A percentile compares a stretch with the other conserved stretches of the same genome.
phyloP scores from a whole-genome alignment of 2,329 filamentous ascomycete species.

The Ascochyta viciae-villosae region DNA sequence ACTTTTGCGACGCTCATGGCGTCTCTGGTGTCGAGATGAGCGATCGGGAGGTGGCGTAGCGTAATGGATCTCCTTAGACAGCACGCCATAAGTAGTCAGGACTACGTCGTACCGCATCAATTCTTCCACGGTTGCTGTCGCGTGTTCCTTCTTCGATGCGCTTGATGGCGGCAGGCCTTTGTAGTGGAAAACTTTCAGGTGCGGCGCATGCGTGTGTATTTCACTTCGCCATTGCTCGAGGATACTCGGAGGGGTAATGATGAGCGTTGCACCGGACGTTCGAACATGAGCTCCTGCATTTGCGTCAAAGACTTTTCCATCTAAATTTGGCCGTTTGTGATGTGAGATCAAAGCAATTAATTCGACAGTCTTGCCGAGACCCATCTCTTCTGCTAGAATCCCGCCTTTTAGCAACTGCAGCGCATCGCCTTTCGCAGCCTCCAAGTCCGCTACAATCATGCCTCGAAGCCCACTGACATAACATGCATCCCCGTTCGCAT shows the following conservation, averaged over 20 bases:
- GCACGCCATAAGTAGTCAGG: constrained; percentile 69
- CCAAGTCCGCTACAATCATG: constrained; percentile 60
- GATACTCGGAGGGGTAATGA: constrained; percentile 68
- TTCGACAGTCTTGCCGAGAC: constrained; percentile 81
- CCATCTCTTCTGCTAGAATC: constrained; percentile 83
- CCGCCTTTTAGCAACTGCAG: constrained; percentile 61
- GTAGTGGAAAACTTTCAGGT: constrained; percentile 64
- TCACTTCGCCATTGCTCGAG: constrained; percentile 70
- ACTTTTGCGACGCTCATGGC: constrained; percentile 71
- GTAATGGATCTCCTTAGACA: constrained; percentile 83
- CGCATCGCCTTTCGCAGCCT: constrained; percentile 51
- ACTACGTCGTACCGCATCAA: constrained; percentile 64
- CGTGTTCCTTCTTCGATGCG: constrained; percentile 40
- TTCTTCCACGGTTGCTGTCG: constrained; percentile 54
- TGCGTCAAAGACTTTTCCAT: constrained; percentile 43
- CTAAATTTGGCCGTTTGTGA: constrained; percentile 56
- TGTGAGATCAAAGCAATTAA: constrained; percentile 73
- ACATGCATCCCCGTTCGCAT: constrained; percentile 56
- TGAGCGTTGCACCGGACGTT: constrained; percentile 64
- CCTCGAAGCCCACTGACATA: constrained; percentile 71
- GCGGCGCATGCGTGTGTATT: constrained; percentile 63
- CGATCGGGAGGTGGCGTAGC: constrained; percentile 74
- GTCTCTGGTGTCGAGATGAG: constrained; percentile 68
- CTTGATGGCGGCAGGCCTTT: constrained; percentile 54
- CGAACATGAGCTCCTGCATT: constrained; percentile 56